Conservation (phyloP, 169 alveolate genomes). For the Miamiensis avidus region DNA sequence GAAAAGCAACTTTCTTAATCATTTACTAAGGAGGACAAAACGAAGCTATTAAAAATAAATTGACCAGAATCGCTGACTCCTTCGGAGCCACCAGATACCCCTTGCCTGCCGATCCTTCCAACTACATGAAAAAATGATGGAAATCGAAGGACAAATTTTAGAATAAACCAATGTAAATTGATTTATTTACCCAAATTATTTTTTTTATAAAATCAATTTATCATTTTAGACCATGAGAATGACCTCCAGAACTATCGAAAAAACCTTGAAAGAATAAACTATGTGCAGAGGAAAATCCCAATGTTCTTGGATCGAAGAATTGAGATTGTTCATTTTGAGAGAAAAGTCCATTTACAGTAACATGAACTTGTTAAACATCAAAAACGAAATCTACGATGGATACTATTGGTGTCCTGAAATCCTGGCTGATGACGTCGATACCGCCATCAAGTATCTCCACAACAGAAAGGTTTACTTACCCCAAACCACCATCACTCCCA, state of each 20-base stretch:
- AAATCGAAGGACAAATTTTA: constrained; percentile 89
- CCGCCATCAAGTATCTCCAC: constrained; percentile 54
- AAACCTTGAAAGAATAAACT: constrained; percentile 9
- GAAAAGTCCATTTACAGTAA: constrained; percentile 93
- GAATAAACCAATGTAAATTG: constrained; percentile 78
- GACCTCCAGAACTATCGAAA: constrained; percentile 6
- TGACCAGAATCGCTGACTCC: constrained; percentile 42
- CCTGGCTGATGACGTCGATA: constrained; percentile 89
- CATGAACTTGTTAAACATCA: constrained; percentile 89
- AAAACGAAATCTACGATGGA: constrained; percentile 93
- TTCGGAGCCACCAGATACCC: constrained; percentile 30
- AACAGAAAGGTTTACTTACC: background rate
- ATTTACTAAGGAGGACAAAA: constrained; percentile 38
- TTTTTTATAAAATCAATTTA: background rate
- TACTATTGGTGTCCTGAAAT: constrained; percentile 96
- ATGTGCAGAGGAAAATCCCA: background rate
- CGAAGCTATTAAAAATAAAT: constrained; percentile 11
- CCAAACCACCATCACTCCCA: background rate
- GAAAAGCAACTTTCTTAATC: background rate
- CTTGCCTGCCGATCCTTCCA: constrained; percentile 18
- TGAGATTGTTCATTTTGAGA: constrained; percentile 92
- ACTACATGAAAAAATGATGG: constrained; percentile 37
- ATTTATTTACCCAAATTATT: constrained; percentile 8
- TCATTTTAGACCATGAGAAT: background rate
- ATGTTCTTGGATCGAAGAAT: constrained; percentile 92